Percentiles rank a stretch among this genome's conserved stretches.
Evolutionary conservation across 176 grass and related monocot species (phyloP).

Genomic region (Paspalum vaginatum): DNA sequence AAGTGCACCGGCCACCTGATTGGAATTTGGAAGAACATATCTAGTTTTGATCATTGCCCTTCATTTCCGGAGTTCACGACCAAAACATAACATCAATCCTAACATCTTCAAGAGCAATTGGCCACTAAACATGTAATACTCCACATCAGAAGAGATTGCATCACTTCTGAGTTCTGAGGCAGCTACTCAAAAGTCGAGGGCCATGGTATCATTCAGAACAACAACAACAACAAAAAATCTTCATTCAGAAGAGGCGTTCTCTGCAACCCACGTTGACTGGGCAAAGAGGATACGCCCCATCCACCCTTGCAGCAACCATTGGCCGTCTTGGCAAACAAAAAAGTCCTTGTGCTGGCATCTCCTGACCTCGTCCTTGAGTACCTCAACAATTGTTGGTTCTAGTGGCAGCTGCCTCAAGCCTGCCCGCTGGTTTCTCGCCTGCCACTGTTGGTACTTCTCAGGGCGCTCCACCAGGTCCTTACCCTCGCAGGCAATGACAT

Average conservation of each 20-base stretch:
- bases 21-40: too few species aligned
- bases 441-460: conserved; percentile 11
- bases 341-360: not conserved
- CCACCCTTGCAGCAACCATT: not conserved
- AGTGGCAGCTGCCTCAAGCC: not conserved
- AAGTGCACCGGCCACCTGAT: too few species aligned
- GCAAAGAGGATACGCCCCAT: conserved; percentile 1
- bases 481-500: conserved; percentile 4
- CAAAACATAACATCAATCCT: too few species aligned
- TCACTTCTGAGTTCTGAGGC: too few species aligned
- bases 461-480: not conserved
- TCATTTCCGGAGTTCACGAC: too few species aligned
- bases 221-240: not conserved
- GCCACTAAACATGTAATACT: too few species aligned
- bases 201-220: not conserved
- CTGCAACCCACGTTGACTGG: not conserved
- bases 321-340: not conserved
- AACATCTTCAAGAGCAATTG: too few species aligned
- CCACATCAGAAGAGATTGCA: too few species aligned
- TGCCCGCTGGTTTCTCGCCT: conserved; percentile 12
- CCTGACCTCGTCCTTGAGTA: not conserved
- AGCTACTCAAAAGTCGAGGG: too few species aligned
- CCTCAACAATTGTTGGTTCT: not conserved
- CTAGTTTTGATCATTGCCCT: too few species aligned
- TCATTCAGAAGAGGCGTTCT: not conserved